These are phyloP conservation scores for Talaromyces liani DNA, from an alignment of 495 filamentous ascomycete genomes.

Conservation along the genomic window DNA sequence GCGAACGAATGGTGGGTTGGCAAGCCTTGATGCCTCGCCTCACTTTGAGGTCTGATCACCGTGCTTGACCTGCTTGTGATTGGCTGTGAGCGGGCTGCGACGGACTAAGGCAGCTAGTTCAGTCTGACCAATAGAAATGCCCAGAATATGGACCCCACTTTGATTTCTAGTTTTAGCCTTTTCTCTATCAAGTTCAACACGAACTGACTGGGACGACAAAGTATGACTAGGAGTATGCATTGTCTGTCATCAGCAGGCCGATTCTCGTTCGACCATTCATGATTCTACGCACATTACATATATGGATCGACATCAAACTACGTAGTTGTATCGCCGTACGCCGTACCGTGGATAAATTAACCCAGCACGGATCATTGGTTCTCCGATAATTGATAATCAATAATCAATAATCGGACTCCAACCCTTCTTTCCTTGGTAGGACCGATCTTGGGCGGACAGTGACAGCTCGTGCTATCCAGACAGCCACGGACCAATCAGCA, in stretches of 20 bases:
- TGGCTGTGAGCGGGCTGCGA: neutral
- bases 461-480: neutral
- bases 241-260: neutral
- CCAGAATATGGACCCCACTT: neutral
- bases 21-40: neutral
- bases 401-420: neutral
- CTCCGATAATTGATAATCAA: neutral
- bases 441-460: neutral
- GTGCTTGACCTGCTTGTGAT: neutral
- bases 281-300: neutral
- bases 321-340: neutral
- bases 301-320: neutral
- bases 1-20: neutral
- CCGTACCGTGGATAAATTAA: neutral
- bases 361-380: neutral
- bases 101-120: neutral
- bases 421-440: neutral
- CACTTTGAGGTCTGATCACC: conserved; percentile 4
- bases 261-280: neutral
- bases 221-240: neutral
- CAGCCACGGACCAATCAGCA: neutral
- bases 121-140: neutral
- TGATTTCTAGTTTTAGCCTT: neutral
- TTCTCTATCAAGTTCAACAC: neutral
- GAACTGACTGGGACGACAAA: neutral